Conservation (phyloP, 2,329 filamentous ascomycete species). For the Colletotrichum siamense region DNA sequence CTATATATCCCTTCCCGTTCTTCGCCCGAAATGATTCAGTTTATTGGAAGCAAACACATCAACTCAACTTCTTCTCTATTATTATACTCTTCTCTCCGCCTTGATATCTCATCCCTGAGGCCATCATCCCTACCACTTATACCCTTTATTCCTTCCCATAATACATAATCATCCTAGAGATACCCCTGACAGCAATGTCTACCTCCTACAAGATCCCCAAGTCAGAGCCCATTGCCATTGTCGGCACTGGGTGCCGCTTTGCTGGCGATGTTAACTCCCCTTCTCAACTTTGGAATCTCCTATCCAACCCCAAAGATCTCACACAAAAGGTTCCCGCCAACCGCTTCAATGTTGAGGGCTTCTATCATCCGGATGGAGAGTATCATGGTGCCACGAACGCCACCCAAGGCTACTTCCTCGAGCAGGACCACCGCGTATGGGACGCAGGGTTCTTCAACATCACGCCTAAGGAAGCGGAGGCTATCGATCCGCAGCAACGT, state of each 20-base stretch:
- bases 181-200: slow-evolving; percentile 19
- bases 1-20: slow-evolving; percentile 15
- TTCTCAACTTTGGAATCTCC: slow-evolving; percentile 40
- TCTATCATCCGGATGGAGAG: slow-evolving; percentile 30
- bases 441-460: slow-evolving; percentile 48
- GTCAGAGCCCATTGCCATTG: slow-evolving; percentile 43
- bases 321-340: slow-evolving; percentile 22
- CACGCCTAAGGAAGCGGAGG: slow-evolving; percentile 29
- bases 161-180: slow-evolving; percentile 17
- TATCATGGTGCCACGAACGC: slow-evolving; percentile 19
- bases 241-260: slow-evolving; percentile 45
- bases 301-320: slow-evolving; percentile 33
- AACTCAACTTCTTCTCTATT: slow-evolving; percentile 15
- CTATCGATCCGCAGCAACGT: slow-evolving; percentile 39
- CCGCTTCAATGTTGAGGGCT: slow-evolving; percentile 27
- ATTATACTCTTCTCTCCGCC: background rate
- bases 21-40: background rate
- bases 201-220: slow-evolving; percentile 19
- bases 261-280: slow-evolving; percentile 38
- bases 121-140: background rate
- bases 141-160: background rate
- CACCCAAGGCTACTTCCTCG: slow-evolving; percentile 20
- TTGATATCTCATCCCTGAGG: background rate
- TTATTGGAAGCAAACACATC: background rate
- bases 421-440: slow-evolving; percentile 34